phyloP scores from a whole-genome alignment of 2,329 filamentous ascomycete genomes.

The Tolypocladium inflatum region DNA sequence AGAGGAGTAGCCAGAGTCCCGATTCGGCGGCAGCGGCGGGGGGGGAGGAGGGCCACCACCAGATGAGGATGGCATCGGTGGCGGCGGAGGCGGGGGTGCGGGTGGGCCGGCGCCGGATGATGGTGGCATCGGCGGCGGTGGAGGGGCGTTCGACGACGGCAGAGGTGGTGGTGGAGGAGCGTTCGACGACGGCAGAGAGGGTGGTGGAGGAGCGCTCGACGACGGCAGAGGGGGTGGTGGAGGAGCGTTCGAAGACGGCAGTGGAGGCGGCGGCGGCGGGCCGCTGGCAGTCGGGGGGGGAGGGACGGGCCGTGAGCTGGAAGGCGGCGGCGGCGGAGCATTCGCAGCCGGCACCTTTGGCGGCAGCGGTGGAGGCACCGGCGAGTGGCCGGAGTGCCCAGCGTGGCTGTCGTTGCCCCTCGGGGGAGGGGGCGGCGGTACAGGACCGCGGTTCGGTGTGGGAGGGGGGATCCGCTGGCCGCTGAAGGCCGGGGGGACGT shows the following conservation, averaged over 20 bases:
- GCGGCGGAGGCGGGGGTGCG: conserved; percentile 28
- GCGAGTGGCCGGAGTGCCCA: conserved; percentile 12
- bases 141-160: conserved; percentile 30
- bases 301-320: conserved; percentile 41
- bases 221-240: conserved; percentile 35
- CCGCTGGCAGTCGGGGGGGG: conserved; percentile 36
- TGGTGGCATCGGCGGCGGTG: conserved; percentile 21
- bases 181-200: conserved; percentile 33
- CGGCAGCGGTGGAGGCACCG: conserved; percentile 33
- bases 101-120: conserved; percentile 18
- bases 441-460: conserved; percentile 59
- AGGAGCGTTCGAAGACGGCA: conserved; percentile 35
- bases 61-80: conserved; percentile 17
- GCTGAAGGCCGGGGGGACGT: conserved; percentile 71
- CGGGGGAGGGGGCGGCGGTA: conserved; percentile 61
- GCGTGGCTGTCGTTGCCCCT: conserved; percentile 20
- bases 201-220: conserved; percentile 27
- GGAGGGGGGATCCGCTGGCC: conserved; percentile 66
- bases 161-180: conserved; percentile 41
- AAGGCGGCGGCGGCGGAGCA: conserved; percentile 41
- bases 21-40: conserved; percentile 46
- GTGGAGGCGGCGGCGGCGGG: conserved; percentile 21
- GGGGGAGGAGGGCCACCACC: conserved; percentile 33
- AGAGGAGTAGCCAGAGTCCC: conserved; percentile 48
- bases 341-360: conserved; percentile 35